These are phyloP conservation scores for Lathyrus tuberosus DNA, from an alignment of 306 rosid genomes.

Conservation along the genomic window DNA sequence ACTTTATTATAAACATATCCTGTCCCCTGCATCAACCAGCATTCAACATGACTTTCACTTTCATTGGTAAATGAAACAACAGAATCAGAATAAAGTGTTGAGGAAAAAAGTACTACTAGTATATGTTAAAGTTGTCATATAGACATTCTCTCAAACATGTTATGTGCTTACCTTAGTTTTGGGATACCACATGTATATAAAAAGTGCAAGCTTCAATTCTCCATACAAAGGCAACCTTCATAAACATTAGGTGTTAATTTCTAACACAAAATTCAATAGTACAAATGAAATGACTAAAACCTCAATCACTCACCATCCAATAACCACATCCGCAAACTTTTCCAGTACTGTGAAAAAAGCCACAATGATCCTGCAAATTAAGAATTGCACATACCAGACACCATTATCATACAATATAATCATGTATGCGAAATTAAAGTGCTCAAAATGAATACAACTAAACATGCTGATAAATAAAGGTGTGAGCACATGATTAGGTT, in stretches of 20 bases:
- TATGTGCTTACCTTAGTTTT: constrained; percentile 67
- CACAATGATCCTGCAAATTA: constrained; percentile 73
- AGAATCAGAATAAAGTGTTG: constrained; percentile 1
- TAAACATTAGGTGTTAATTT: constrained; percentile 26
- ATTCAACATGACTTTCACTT: constrained; percentile 13
- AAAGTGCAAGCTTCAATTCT: constrained; percentile 81
- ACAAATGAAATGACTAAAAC: not conserved
- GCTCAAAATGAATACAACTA: constrained; percentile 30
- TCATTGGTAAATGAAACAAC: not conserved
- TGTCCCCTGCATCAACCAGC: constrained; percentile 61
- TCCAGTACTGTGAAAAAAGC: constrained; percentile 74
- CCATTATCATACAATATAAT: not conserved
- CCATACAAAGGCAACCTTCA: constrained; percentile 89
- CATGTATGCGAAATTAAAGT: not conserved
- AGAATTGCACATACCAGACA: constrained; percentile 16
- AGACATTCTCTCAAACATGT: not conserved
- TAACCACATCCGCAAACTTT: constrained; percentile 57
- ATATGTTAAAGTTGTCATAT: constrained; percentile 11
- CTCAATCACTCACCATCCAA: constrained; percentile 62
- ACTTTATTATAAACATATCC: constrained; percentile 61
- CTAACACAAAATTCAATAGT: not conserved
- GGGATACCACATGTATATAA: constrained; percentile 91
- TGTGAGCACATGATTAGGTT: constrained; percentile 34
- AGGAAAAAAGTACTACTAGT: not conserved
- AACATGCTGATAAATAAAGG: constrained; percentile 7